Percentiles rank a stretch among this genome's conserved stretches.
These are phyloP conservation scores for Hibiscus syriacus DNA, from an alignment of 345 rosid species.

Conservation along the genomic window DNA sequence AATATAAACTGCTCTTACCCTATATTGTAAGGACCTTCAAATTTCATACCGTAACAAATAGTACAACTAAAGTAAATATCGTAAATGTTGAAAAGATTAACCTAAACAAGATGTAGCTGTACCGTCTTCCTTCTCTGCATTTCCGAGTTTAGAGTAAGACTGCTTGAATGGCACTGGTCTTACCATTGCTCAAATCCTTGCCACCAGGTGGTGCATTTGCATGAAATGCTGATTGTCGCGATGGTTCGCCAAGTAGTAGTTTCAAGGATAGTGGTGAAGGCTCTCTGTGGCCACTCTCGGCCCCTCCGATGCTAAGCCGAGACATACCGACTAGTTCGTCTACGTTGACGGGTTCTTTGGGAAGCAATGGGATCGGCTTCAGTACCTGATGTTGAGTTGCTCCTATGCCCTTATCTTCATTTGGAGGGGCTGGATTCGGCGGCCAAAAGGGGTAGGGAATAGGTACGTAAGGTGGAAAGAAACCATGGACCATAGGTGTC, in stretches of 20 bases:
- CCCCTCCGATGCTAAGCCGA: slow-evolving; percentile 58
- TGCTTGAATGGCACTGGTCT: slow-evolving; percentile 54
- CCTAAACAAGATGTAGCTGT: neutral
- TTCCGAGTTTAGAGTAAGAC: slow-evolving; percentile 24
- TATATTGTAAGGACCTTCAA: slow-evolving; percentile 6
- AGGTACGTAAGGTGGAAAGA: slow-evolving; percentile 48
- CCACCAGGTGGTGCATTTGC: slow-evolving; percentile 46
- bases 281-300: slow-evolving; percentile 33
- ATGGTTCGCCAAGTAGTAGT: slow-evolving; percentile 52
- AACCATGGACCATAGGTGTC: slow-evolving; percentile 35
- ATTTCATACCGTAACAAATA: neutral
- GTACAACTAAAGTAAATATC: neutral
- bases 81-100: slow-evolving; percentile 7
- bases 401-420: slow-evolving; percentile 27
- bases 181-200: slow-evolving; percentile 49
- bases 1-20: slow-evolving; percentile 14
- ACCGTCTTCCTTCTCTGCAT: neutral
- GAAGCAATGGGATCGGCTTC: slow-evolving; percentile 63
- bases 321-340: slow-evolving; percentile 76
- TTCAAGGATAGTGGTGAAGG: slow-evolving; percentile 55
- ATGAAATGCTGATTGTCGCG: slow-evolving; percentile 79
- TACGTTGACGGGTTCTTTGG: slow-evolving; percentile 61
- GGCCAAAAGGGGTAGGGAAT: slow-evolving; percentile 59
- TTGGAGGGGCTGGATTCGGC: slow-evolving; percentile 23
- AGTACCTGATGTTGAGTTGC: slow-evolving; percentile 53